Evolutionary conservation across 2,329 filamentous ascomycete genomes (phyloP), one percentile per base, ranked within the genome.

Genomic region (Hypoxylon sp.): DNA sequence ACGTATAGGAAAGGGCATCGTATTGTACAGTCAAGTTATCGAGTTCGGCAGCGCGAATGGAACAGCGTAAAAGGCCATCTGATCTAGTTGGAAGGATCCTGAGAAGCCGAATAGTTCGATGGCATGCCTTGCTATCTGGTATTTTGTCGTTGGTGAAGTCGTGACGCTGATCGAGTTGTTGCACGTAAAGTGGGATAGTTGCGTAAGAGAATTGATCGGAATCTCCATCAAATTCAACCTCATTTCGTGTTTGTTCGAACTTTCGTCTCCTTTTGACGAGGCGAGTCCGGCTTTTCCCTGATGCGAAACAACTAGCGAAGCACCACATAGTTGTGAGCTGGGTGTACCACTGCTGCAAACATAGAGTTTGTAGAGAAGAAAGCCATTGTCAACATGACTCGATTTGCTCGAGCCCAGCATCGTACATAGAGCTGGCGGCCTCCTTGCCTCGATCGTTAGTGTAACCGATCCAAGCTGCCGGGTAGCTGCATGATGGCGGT

Each of bases 1-100:
- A 67, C 7, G 62, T 65, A 33, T 67, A 67, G 7, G 64, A 67
- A 29, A 67, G 47, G 10, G 64, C 64, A 37, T 67, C 55, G 35
- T 67, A 65, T 10, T 9, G 18, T 21, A 33, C 20, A 21, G n/a
- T 9, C 6, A 13, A 15, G 4, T 23, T 15, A 21, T 52, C 33
- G 4, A 67, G 45, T 18, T 65, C 51, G 15, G 55, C 48, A 17
- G 53, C 42, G 21, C 41, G 54, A 41, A 65, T 47, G 6, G 50
- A 10, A 37, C 64, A 65, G 9, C 43, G 23, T 8, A 65, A 33
- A 8, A 53, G 35, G 15, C 50, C 60, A 48, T 59, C 38, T 27
- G 38, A 13, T 40, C 21, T 50, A 3, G 21, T 21, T 2, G 59
- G 55, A 9, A 63, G 41, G 24, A 67, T 50, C 21, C 41, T 54